Conservation (phyloP, 441 rosid species). For the Arabidopsis hybrid region DNA sequence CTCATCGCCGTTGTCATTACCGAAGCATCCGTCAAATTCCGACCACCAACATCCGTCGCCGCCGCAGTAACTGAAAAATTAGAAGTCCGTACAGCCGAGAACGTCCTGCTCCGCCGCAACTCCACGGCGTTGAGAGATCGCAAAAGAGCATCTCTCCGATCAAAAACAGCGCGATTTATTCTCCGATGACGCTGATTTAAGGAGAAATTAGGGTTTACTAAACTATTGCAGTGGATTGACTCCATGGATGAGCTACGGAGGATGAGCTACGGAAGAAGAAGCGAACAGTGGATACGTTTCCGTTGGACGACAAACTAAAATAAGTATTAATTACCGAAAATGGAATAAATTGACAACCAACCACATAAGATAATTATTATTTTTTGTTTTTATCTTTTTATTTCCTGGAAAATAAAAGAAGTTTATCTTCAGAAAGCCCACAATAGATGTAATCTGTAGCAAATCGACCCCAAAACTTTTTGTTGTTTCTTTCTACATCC, state of each 20-base stretch:
- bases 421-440: slow-evolving; percentile 17
- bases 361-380: slow-evolving; percentile 34
- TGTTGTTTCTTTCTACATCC: not conserved
- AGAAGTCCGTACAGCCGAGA: slow-evolving; percentile 36
- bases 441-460: slow-evolving; percentile 17
- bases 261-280: slow-evolving; percentile 11
- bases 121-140: slow-evolving; percentile 1
- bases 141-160: slow-evolving; percentile 30
- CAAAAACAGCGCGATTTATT: not conserved
- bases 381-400: not conserved
- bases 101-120: slow-evolving; percentile 34
- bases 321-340: not conserved
- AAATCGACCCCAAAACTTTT: slow-evolving; percentile 31
- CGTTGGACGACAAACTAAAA: slow-evolving; percentile 31
- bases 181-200: slow-evolving; percentile 31
- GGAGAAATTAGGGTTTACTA: slow-evolving; percentile 31
- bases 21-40: slow-evolving; percentile 30
- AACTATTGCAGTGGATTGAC: slow-evolving; percentile 47
- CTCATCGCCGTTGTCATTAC: slow-evolving; percentile 31
- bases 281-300: slow-evolving; percentile 27
- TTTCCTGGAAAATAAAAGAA: not conserved
- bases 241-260: slow-evolving; percentile 47
- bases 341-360: slow-evolving; percentile 34
- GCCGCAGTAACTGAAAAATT: slow-evolving; percentile 36
- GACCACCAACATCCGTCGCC: slow-evolving; percentile 32